phyloP scores from a whole-genome alignment of 208 protist genomes.

The Wallacemonas sp. region DNA sequence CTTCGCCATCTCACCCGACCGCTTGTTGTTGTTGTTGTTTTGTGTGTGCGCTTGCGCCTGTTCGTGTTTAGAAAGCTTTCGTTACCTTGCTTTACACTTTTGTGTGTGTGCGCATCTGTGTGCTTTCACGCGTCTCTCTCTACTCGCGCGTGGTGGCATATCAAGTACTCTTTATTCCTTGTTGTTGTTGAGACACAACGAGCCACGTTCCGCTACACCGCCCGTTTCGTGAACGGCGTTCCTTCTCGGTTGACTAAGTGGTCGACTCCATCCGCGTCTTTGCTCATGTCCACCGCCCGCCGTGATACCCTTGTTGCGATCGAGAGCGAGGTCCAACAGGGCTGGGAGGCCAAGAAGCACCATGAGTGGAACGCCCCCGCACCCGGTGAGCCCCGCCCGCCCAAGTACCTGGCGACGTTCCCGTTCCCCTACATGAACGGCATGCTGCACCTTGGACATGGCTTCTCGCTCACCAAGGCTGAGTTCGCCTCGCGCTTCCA shows the following conservation, averaged over 20 bases:
- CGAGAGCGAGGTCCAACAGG: slow-evolving; percentile 58
- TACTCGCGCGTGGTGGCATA: too few species aligned
- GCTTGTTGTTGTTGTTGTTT: too few species aligned
- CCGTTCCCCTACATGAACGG: slow-evolving; percentile 99
- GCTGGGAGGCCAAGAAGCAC: slow-evolving; percentile 61
- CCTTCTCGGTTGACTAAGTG: background rate
- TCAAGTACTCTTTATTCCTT: slow-evolving; percentile 4
- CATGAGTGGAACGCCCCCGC: slow-evolving; percentile 67
- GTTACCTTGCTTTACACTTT: too few species aligned
- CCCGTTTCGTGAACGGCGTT: too few species aligned
- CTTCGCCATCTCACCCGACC: too few species aligned
- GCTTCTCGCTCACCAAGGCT: slow-evolving; percentile 98
- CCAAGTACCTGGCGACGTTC: slow-evolving; percentile 99
- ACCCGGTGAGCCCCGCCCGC: slow-evolving; percentile 31
- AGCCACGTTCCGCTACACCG: too few species aligned
- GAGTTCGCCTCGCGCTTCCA: slow-evolving; percentile 99
- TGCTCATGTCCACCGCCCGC: slow-evolving; percentile 72
- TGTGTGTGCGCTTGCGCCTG: too few species aligned
- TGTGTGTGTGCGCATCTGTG: background rate
- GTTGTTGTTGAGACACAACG: too few species aligned
- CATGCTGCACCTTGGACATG: slow-evolving; percentile 98
- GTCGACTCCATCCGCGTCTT: background rate
- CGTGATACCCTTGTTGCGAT: slow-evolving; percentile 74
- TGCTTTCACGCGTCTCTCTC: background rate
- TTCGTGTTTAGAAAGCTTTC: too few species aligned